Evolutionary conservation across 176 grass and related monocot species (phyloP).

Genomic region (Rhynchospora tenuis): DNA sequence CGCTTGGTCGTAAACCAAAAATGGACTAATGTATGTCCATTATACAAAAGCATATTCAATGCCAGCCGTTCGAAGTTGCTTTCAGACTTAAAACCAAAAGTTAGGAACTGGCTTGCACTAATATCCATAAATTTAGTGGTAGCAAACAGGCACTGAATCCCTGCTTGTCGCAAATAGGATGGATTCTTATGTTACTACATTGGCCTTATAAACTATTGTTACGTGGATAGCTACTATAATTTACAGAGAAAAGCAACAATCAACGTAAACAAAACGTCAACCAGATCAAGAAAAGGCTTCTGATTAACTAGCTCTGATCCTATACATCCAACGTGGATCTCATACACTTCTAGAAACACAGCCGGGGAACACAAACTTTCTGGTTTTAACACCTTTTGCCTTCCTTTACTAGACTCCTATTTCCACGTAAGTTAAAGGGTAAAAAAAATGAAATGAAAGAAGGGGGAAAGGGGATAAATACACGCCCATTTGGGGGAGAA

Average conservation of each 20-base stretch:
- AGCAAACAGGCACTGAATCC: not conserved
- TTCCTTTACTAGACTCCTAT: constrained; percentile 51
- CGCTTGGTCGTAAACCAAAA: too few species aligned
- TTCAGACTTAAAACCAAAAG: not conserved
- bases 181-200: not conserved
- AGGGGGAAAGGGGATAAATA: not conserved
- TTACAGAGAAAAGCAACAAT: not conserved
- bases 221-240: not conserved
- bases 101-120: not conserved
- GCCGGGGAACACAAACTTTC: not conserved
- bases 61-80: not conserved
- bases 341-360: constrained; percentile 14
- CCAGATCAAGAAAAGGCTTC: not conserved
- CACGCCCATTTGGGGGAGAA: constrained; percentile 26
- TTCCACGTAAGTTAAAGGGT: constrained; percentile 41
- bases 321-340: not conserved
- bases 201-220: not conserved
- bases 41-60: not conserved
- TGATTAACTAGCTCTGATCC: constrained; percentile 1
- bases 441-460: not conserved
- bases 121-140: not conserved
- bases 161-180: not conserved
- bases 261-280: not conserved
- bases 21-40: too few species aligned
- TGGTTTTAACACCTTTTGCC: constrained; percentile 28